Percentiles rank a stretch among this genome's conserved stretches.
Evolutionary conservation across 805 yeast genomes (phyloP).

Genomic region (Metschnikowia cerradonensis): DNA sequence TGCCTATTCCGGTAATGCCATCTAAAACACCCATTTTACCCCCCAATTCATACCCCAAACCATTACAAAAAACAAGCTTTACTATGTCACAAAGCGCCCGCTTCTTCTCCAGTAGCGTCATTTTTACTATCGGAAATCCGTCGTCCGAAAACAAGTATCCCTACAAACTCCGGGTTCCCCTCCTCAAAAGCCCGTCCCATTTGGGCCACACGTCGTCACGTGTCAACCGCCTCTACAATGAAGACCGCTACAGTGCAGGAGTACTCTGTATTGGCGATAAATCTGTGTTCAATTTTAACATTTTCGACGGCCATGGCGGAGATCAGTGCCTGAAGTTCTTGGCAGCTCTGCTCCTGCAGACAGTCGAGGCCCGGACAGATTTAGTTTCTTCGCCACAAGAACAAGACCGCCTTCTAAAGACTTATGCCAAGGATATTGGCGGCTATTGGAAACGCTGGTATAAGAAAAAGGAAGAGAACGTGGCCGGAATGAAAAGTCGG

Average conservation of each 20-base stretch:
- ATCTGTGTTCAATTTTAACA: conserved; percentile 56
- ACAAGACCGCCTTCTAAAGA: conserved; percentile 42
- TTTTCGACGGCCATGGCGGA: conserved; percentile 97
- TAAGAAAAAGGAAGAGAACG: conserved; percentile 38
- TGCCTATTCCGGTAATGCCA: too few species aligned
- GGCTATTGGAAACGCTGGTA: conserved; percentile 85
- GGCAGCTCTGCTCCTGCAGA: conserved; percentile 45
- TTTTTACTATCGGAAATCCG: conserved; percentile 27
- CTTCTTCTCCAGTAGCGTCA: conserved; percentile 20
- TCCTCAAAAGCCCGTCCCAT: conserved; percentile 62
- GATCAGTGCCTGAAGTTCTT: conserved; percentile 65
- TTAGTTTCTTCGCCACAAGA: conserved; percentile 24
- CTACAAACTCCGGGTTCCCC: conserved; percentile 47
- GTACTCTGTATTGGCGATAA: conserved; percentile 39
- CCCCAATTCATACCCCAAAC: too few species aligned
- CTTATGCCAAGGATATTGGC: conserved; percentile 60
- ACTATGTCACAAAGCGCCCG: too few species aligned
- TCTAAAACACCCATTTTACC: too few species aligned
- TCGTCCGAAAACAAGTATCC: conserved; percentile 9
- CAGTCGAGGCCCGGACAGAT: conserved; percentile 40
- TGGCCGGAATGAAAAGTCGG: conserved; percentile 22
- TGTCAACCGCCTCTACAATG: conserved; percentile 73
- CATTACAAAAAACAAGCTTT: too few species aligned
- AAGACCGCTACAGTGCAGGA: conserved; percentile 71
- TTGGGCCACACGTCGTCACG: conserved; percentile 79